Evolutionary conservation across 225 moss, liverwort and hornwort genomes (phyloP).

Genomic region (Straminergon stramineum): DNA sequence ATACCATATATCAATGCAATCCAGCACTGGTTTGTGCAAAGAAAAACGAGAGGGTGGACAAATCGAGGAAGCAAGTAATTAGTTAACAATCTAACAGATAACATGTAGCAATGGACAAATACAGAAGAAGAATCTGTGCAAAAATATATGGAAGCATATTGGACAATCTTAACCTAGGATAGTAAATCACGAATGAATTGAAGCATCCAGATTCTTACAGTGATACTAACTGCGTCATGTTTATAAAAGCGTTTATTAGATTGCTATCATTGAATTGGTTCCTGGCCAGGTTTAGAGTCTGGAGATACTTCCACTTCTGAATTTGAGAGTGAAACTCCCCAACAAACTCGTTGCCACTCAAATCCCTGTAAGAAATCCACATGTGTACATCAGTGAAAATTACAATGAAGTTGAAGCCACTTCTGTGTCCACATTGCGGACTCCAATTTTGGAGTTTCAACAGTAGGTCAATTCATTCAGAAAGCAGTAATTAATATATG

Average conservation of each 20-base stretch:
- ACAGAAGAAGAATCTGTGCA: neutral
- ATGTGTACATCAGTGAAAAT: neutral
- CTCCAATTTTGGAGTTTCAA: neutral
- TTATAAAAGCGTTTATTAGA: neutral
- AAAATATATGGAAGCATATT: neutral
- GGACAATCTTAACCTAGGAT: neutral
- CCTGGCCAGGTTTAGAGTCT: neutral
- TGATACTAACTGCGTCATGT: neutral
- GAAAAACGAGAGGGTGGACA: neutral
- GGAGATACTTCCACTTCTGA: neutral
- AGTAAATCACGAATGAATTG: neutral
- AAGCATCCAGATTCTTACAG: neutral
- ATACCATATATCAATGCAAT: neutral
- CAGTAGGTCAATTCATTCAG: neutral
- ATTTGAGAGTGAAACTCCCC: neutral
- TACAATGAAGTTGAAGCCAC: neutral
- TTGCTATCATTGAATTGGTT: neutral
- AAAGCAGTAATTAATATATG: neutral
- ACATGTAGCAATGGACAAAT: neutral
- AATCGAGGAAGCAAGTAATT: neutral
- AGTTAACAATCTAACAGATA: neutral
- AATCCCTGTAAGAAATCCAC: neutral
- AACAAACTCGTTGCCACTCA: constrained; percentile 2
- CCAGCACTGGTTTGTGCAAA: neutral
- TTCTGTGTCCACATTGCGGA: neutral